Conservation (phyloP, 352 stramenopile genomes). For the Phytophthora foliorum region DNA sequence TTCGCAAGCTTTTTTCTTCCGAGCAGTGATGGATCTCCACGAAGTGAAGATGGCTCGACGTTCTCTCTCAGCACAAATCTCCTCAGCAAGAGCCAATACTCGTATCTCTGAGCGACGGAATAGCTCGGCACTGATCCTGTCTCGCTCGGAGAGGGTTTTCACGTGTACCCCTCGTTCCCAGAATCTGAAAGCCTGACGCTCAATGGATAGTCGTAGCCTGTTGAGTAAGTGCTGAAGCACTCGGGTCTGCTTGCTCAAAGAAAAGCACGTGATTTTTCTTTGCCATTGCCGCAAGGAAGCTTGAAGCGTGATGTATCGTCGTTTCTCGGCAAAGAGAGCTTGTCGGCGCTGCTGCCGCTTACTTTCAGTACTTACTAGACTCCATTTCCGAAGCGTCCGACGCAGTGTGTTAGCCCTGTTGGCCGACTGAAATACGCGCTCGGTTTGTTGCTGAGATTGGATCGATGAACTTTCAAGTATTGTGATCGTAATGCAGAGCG, state of each 20-base stretch:
- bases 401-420: constrained; percentile 14
- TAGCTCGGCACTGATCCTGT: constrained; percentile 36
- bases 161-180: constrained; percentile 27
- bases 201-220: constrained; percentile 8
- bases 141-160: constrained; percentile 18
- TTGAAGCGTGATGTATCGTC: constrained; percentile 26
- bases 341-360: constrained; percentile 10
- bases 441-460: constrained; percentile 18
- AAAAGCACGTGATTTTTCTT: constrained; percentile 10
- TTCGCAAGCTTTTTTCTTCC: constrained; percentile 13
- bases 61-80: constrained; percentile 18
- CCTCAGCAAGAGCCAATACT: constrained; percentile 19
- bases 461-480: constrained; percentile 15
- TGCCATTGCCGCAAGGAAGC: constrained; percentile 28
- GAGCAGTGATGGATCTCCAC: constrained; percentile 22
- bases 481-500: constrained; percentile 2
- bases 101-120: constrained; percentile 33
- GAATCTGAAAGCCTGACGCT: constrained; percentile 18
- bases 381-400: constrained; percentile 18
- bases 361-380: neutral
- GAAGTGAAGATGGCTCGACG: constrained; percentile 16
- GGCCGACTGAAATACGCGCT: constrained; percentile 4
- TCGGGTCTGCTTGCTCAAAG: constrained; percentile 28
- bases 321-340: constrained; percentile 29
- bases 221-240: constrained; percentile 19